A percentile compares a stretch with the other conserved stretches of the same genome.
These are phyloP conservation scores for Nannochloropsis gaditana DNA, from an alignment of 108 stramenopile genomes.

Conservation along the genomic window DNA sequence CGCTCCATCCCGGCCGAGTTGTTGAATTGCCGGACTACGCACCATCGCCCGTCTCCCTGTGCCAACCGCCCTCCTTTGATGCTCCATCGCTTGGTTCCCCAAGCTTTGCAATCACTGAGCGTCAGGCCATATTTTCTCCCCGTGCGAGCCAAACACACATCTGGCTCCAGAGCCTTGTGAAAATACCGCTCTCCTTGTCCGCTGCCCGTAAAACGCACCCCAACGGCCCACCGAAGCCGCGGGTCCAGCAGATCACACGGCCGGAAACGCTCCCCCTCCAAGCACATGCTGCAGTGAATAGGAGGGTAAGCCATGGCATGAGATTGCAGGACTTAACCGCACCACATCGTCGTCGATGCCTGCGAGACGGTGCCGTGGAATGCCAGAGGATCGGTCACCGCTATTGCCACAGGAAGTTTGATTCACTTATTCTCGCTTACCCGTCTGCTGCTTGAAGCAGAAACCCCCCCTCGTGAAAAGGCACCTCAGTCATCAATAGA, in stretches of 20 bases:
- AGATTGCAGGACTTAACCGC: not conserved
- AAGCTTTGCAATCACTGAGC: not conserved
- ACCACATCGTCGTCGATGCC: too few species aligned
- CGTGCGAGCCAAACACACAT: not conserved
- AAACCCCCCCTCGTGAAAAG: not conserved
- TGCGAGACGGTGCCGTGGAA: too few species aligned
- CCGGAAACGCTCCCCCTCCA: not conserved
- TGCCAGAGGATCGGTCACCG: too few species aligned
- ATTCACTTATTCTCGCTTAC: not conserved
- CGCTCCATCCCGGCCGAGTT: not conserved
- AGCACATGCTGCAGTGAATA: not conserved
- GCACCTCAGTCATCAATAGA: not conserved
- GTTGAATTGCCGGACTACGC: not conserved
- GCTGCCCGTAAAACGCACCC: not conserved
- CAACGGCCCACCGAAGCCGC: not conserved
- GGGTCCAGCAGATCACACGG: not conserved
- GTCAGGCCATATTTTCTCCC: not conserved
- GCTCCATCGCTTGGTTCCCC: not conserved
- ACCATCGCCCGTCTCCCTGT: not conserved
- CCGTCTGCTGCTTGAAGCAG: conserved; percentile 10
- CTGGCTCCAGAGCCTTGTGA: not conserved
- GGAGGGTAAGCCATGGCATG: not conserved
- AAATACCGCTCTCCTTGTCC: not conserved
- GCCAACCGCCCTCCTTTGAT: conserved; percentile 16
- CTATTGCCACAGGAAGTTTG: too few species aligned